Conservation (phyloP, 345 rosid species). For the Adansonia digitata region DNA sequence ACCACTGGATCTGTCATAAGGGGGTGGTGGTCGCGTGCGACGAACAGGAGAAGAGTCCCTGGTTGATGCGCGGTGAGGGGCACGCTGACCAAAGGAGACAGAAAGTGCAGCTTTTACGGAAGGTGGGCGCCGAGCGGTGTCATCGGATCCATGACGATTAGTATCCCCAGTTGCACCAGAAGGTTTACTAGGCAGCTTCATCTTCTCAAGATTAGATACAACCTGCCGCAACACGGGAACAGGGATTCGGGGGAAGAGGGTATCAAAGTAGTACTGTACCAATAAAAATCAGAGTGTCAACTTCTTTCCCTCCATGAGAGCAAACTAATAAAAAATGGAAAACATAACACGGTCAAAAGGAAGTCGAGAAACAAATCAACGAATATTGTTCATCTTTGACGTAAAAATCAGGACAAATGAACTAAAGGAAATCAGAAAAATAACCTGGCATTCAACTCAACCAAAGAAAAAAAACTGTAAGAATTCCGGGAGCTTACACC, state of each 20-base stretch:
- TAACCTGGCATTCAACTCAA: not conserved
- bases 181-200: slow-evolving; percentile 76
- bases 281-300: slow-evolving; percentile 8
- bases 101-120: slow-evolving; percentile 99
- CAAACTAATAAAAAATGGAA: not conserved
- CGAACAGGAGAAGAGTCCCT: slow-evolving; percentile 97
- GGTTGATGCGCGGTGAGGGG: slow-evolving; percentile 98
- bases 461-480: not conserved
- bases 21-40: slow-evolving; percentile 60
- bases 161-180: slow-evolving; percentile 85
- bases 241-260: slow-evolving; percentile 93
- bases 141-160: slow-evolving; percentile 77
- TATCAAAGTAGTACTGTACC: slow-evolving; percentile 92
- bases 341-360: not conserved
- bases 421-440: not conserved
- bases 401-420: not conserved
- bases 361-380: not conserved
- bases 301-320: not conserved
- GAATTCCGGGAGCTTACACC: slow-evolving; percentile 2
- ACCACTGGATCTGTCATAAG: slow-evolving; percentile 45
- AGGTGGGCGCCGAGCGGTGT: slow-evolving; percentile 95
- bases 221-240: slow-evolving; percentile 91
- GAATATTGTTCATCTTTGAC: not conserved
- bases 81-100: slow-evolving; percentile 98
- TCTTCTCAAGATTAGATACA: slow-evolving; percentile 74